A percentile compares a stretch with the other conserved stretches of the same genome.
phyloP scores from a whole-genome alignment of 106 monocot genomes.

The Dioscorea alata region DNA sequence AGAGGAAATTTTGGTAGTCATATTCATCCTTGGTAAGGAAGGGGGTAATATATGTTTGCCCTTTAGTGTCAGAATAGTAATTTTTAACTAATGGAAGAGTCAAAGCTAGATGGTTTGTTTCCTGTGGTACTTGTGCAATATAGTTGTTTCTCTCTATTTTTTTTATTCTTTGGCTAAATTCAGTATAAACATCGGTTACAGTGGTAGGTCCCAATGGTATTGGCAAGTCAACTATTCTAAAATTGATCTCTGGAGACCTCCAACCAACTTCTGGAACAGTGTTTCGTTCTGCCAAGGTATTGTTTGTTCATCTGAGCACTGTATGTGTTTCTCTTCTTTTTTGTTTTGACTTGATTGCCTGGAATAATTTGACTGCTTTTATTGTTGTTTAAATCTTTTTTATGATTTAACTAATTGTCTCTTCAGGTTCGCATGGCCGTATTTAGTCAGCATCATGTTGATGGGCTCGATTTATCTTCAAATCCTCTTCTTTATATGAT shows the following conservation, averaged over 20 bases:
- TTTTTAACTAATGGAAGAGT: too few relatives aligned
- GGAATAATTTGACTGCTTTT: too few relatives aligned
- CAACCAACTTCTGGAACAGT: slow-evolving; percentile 99
- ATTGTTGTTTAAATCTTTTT: neutral
- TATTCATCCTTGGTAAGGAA: too few relatives aligned
- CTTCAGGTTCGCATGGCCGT: slow-evolving; percentile 97
- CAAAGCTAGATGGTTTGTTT: too few relatives aligned
- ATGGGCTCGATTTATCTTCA: slow-evolving; percentile 93
- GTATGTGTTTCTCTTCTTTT: too few relatives aligned
- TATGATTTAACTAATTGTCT: slow-evolving; percentile 5
- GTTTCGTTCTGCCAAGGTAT: slow-evolving; percentile 91
- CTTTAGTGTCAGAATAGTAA: too few relatives aligned
- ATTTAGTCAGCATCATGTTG: slow-evolving; percentile 99
- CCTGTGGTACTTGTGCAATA: too few relatives aligned
- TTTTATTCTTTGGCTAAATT: too few relatives aligned
- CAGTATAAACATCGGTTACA: slow-evolving; percentile 14
- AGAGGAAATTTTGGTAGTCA: too few relatives aligned
- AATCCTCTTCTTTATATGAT: slow-evolving; percentile 99
- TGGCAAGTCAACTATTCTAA: slow-evolving; percentile 98
- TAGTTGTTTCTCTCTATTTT: too few relatives aligned
- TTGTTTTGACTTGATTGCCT: too few relatives aligned
- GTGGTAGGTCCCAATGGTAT: slow-evolving; percentile 99
- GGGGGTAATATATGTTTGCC: too few relatives aligned
- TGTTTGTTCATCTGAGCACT: neutral
- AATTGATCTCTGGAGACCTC: slow-evolving; percentile 96